These are phyloP conservation scores for Arthrobotrys musiformis DNA, from an alignment of 2,329 filamentous ascomycete species.

Conservation along the genomic window DNA sequence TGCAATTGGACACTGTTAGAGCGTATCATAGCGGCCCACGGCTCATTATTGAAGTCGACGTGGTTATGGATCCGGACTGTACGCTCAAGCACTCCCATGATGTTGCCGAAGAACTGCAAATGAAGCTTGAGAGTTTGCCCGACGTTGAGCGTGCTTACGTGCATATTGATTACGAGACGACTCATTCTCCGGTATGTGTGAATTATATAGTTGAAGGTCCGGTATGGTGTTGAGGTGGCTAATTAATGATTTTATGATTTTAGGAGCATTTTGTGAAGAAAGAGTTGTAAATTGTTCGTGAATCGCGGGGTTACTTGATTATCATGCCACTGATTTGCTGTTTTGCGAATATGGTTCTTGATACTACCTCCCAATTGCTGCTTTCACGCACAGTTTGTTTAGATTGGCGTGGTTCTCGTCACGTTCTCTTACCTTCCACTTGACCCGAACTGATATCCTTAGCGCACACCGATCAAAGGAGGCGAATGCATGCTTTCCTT, in stretches of 20 bases:
- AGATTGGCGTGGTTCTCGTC: neutral
- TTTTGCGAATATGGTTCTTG: no score
- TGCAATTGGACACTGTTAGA: conserved; percentile 91
- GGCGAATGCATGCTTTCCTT: neutral
- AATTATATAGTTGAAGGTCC: neutral
- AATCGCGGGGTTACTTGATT: conserved; percentile 6
- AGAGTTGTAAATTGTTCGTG: conserved; percentile 53
- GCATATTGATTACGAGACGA: conserved; percentile 96
- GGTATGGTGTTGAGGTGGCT: conserved; percentile 11
- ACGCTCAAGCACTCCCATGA: conserved; percentile 85
- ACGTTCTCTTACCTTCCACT: no score
- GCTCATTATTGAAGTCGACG: conserved; percentile 93
- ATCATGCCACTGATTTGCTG: conserved; percentile 4
- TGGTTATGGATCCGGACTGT: conserved; percentile 85
- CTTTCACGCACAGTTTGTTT: no score
- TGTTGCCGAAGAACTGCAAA: conserved; percentile 90
- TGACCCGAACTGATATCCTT: no score
- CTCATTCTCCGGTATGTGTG: conserved; percentile 75
- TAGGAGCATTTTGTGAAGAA: conserved; percentile 59
- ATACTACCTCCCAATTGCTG: no score
- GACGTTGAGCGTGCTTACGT: conserved; percentile 95
- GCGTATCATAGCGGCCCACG: conserved; percentile 86
- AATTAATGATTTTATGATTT: neutral
- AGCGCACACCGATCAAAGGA: no score
- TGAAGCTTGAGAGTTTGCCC: conserved; percentile 89